These are phyloP conservation scores for Ceratocystis alfenasii DNA, from an alignment of 2,329 filamentous ascomycete species.

Conservation along the genomic window DNA sequence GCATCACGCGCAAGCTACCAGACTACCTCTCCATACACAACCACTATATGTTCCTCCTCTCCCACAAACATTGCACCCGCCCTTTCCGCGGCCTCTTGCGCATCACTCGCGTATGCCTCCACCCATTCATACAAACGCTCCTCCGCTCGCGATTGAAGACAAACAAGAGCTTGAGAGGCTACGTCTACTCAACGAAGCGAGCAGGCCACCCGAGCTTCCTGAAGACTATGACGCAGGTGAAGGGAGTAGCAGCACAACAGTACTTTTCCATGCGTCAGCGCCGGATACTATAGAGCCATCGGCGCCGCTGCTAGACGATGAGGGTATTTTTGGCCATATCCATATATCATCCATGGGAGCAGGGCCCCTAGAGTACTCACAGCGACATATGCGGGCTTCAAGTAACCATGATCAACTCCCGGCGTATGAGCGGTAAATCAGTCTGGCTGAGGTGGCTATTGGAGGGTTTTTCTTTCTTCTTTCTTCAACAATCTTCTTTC, in stretches of 20 bases:
- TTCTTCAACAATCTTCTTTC: neutral
- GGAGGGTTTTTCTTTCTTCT: neutral
- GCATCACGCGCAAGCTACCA: conserved; percentile 22
- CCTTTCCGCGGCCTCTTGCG: neutral
- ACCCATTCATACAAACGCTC: neutral
- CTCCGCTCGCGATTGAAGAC: conserved; percentile 43
- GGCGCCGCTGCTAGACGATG: conserved; percentile 27
- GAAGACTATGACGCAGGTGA: conserved; percentile 37
- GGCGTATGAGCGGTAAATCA: conserved; percentile 31
- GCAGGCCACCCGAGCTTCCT: conserved; percentile 48
- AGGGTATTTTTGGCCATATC: conserved; percentile 23
- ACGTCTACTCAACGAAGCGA: conserved; percentile 51
- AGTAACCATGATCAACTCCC: conserved; percentile 30
- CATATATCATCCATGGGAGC: no score
- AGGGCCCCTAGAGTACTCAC: neutral
- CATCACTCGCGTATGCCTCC: conserved; percentile 12
- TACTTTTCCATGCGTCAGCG: conserved; percentile 16
- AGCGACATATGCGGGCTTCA: conserved; percentile 1
- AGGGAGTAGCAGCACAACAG: conserved; percentile 22
- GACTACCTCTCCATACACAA: neutral
- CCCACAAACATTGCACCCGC: conserved; percentile 26
- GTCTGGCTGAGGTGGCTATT: neutral
- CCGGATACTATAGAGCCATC: conserved; percentile 23
- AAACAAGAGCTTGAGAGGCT: conserved; percentile 65
- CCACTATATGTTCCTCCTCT: conserved; percentile 23